Percentiles rank a stretch among this genome's conserved stretches.
These are phyloP conservation scores for Lunularia cruciata DNA, from an alignment of 225 moss, liverwort and hornwort species.

Conservation along the genomic window DNA sequence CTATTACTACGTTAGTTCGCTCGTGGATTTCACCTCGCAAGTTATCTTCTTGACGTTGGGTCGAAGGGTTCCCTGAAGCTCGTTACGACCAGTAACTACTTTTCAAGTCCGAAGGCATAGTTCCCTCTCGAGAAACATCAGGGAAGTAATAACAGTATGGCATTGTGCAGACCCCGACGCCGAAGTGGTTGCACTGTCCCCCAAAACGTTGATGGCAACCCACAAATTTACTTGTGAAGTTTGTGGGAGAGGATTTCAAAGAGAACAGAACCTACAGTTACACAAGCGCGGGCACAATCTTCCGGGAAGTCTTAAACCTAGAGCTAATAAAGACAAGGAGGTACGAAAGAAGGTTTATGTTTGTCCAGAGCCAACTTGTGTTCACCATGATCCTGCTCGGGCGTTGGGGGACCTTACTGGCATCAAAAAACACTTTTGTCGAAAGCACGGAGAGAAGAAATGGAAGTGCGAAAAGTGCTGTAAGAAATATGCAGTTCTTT, in stretches of 20 bases:
- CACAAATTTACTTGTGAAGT: slow-evolving; percentile 99
- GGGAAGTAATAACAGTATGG: no score
- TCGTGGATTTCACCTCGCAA: background rate
- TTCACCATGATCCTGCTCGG: slow-evolving; percentile 99
- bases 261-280: slow-evolving; percentile 97
- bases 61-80: no score
- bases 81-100: no score
- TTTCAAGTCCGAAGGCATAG: no score
- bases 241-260: slow-evolving; percentile 98
- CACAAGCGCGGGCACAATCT: slow-evolving; percentile 99
- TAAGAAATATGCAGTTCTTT: slow-evolving; percentile 98
- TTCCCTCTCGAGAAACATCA: no score
- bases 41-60: no score
- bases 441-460: slow-evolving; percentile 99
- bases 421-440: slow-evolving; percentile 99
- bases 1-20: background rate
- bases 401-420: slow-evolving; percentile 99
- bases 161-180: slow-evolving; percentile 63
- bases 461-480: slow-evolving; percentile 99
- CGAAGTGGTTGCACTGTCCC: slow-evolving; percentile 94
- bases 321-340: slow-evolving; percentile 96
- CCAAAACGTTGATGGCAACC: slow-evolving; percentile 96
- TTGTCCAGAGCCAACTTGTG: slow-evolving; percentile 98
- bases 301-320: slow-evolving; percentile 95
- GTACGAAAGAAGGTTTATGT: slow-evolving; percentile 98